A percentile compares a stretch with the other conserved stretches of the same genome.
Evolutionary conservation across 2,329 filamentous ascomycete species (phyloP).

Genomic region (Monilinia fructigena): DNA sequence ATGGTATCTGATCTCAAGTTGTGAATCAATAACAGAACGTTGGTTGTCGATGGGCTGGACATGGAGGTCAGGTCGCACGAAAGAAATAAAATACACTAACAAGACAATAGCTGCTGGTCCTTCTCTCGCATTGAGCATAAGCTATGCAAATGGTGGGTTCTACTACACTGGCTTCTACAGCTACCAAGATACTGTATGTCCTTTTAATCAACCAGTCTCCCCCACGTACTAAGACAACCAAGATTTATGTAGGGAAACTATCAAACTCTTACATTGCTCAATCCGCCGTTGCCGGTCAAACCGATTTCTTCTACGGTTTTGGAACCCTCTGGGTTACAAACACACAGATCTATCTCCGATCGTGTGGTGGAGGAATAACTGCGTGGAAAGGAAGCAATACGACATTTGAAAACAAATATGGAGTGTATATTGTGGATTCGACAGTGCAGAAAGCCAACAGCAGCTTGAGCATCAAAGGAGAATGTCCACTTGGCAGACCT

Average conservation of each 20-base stretch:
- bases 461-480: slow-evolving; percentile 40
- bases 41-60: neutral
- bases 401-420: slow-evolving; percentile 64
- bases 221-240: slow-evolving; percentile 9
- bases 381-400: slow-evolving; percentile 70
- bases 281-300: slow-evolving; percentile 60
- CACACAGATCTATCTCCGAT: slow-evolving; percentile 54
- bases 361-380: slow-evolving; percentile 64
- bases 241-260: slow-evolving; percentile 64
- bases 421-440: slow-evolving; percentile 61
- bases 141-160: slow-evolving; percentile 64
- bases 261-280: slow-evolving; percentile 65
- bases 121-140: slow-evolving; percentile 58
- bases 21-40: neutral
- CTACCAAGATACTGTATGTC: slow-evolving; percentile 62
- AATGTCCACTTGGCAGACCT: slow-evolving; percentile 54
- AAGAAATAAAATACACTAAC: neutral
- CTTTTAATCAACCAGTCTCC: neutral
- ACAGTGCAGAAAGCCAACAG: slow-evolving; percentile 56
- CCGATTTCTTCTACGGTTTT: slow-evolving; percentile 62
- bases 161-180: slow-evolving; percentile 66
- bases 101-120: slow-evolving; percentile 46
- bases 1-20: too few relatives aligned
- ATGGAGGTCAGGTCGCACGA: neutral
- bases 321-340: slow-evolving; percentile 61